Base-by-base conservation (phyloP, 2,329 filamentous ascomycete genomes). In the Myriosclerotinia duriaeana region DNA sequence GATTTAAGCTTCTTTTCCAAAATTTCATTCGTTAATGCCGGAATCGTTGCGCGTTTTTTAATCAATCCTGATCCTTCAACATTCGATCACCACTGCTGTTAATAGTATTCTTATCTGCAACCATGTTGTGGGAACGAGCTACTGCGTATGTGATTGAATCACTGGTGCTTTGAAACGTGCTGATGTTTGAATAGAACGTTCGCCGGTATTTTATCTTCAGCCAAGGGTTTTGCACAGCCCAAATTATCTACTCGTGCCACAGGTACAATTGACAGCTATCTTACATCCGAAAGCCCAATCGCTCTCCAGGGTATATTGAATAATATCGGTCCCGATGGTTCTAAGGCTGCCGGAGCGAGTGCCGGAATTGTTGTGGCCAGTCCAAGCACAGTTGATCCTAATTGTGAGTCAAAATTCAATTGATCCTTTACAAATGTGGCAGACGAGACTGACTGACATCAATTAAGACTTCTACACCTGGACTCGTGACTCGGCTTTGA, bases 391-490 rank as follows among this genome's bases (percentile, higher is more conserved):
- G 75, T 71, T 5, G 76, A 83, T 71, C 84, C 85, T 0, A 77
- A 86, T 71, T 87, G 84, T 85, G 72, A 74, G 80, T 76, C 22
- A 34, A 34, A 34, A 3, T 17, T 20, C 42, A 36, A n/a, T 15
- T 44, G 44, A 42, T 20, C 36, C 20, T 20, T n/a, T 14, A 15
- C 14, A 22, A 9, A 17, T 20, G 17, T 22, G 9, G 61, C 26
- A 34, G 4, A 5, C 14, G 22, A 44, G 17, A n/a, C 66, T 40
- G 17, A n/a, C 66, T 72, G 44, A 72, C 53, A n/a, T 34, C n/a
- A 8, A 58, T 36, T 56, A 91, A 91, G 89, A 93, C 76, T 92
- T 84, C 75, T 93, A 87, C 74, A 91, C 89, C 1, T 93, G 90
- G 90, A 91, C 87, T 2, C 80, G 91, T 73, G 90, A 93, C 76